These are phyloP conservation scores for Umbelopsis sp. DNA, from an alignment of 371 early-diverging fungal genomes.

Conservation along the genomic window DNA sequence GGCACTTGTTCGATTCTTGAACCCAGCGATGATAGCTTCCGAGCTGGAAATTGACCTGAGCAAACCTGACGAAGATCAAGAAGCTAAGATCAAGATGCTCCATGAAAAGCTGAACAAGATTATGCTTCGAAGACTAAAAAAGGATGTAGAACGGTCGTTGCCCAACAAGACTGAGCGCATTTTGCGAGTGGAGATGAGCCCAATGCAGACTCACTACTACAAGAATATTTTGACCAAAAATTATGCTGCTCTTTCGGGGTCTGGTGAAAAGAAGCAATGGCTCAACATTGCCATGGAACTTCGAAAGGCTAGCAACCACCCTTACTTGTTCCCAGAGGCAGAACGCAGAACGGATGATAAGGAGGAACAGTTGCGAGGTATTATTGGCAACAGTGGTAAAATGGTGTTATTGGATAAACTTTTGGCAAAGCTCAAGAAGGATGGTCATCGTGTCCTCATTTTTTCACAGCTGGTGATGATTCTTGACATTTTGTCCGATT, in stretches of 20 bases:
- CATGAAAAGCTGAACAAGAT: constrained; percentile 84
- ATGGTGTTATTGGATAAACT: constrained; percentile 95
- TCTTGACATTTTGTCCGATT: constrained; percentile 95
- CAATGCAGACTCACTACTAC: constrained; percentile 89
- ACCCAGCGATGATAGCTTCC: constrained; percentile 80
- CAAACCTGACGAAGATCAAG: constrained; percentile 68
- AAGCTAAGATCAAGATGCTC: constrained; percentile 83
- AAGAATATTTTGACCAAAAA: constrained; percentile 93
- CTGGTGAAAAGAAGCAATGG: constrained; percentile 87
- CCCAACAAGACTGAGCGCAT: constrained; percentile 95
- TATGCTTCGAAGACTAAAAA: constrained; percentile 95
- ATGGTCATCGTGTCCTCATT: constrained; percentile 93
- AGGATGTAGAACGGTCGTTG: constrained; percentile 96
- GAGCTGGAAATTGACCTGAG: constrained; percentile 62
- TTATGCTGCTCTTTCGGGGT: constrained; percentile 86
- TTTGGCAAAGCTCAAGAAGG: constrained; percentile 80
- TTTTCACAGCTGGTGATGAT: constrained; percentile 96
- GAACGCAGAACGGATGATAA: constrained; percentile 70
- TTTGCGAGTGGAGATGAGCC: constrained; percentile 90
- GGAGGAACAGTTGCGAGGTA: constrained; percentile 76
- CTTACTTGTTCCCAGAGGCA: constrained; percentile 93
- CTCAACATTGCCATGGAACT: constrained; percentile 96
- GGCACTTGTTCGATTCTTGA: constrained; percentile 81
- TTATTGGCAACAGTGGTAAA: constrained; percentile 92
- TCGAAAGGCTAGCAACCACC: constrained; percentile 99